These are phyloP conservation scores for Apophysomyces elegans DNA, from an alignment of 371 early-diverging fungal genomes.

Conservation along the genomic window DNA sequence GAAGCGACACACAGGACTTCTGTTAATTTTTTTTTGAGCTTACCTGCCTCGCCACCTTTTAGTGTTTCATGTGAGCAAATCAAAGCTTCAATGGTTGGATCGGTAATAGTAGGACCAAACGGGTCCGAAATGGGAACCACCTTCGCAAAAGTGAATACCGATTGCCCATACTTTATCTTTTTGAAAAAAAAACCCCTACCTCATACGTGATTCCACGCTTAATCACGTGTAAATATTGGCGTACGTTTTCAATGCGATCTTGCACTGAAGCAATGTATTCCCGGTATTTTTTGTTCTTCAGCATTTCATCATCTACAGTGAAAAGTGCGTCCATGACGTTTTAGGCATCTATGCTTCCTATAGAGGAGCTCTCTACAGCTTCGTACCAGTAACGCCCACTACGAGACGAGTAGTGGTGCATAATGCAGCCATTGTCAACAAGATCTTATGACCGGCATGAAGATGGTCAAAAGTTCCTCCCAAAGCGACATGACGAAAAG, in stretches of 20 bases:
- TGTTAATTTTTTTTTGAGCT: background rate
- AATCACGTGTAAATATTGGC: conserved; percentile 62
- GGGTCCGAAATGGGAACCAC: conserved; percentile 60
- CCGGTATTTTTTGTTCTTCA: conserved; percentile 71
- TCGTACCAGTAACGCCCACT: conserved; percentile 79
- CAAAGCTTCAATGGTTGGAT: conserved; percentile 74
- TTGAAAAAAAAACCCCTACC: conserved; percentile 17
- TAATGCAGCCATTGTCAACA: conserved; percentile 84
- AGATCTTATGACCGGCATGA: conserved; percentile 93
- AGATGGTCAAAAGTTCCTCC: conserved; percentile 98
- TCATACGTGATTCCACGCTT: conserved; percentile 53
- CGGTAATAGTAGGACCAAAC: conserved; percentile 89
- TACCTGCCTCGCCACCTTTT: conserved; percentile 76
- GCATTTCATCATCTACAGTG: conserved; percentile 63
- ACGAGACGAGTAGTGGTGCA: conserved; percentile 62
- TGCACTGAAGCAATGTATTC: conserved; percentile 77
- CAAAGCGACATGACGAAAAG: conserved; percentile 68
- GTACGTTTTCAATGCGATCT: conserved; percentile 61
- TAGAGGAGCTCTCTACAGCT: too few species aligned
- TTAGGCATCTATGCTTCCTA: too few species aligned
- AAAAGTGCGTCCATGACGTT: background rate
- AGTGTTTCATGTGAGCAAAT: conserved; percentile 91
- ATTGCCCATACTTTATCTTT: background rate
- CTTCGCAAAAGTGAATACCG: background rate
- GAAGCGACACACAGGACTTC: background rate